These are phyloP conservation scores for Annulohypoxylon maeteangense DNA, from an alignment of 495 filamentous ascomycete genomes.

Conservation along the genomic window DNA sequence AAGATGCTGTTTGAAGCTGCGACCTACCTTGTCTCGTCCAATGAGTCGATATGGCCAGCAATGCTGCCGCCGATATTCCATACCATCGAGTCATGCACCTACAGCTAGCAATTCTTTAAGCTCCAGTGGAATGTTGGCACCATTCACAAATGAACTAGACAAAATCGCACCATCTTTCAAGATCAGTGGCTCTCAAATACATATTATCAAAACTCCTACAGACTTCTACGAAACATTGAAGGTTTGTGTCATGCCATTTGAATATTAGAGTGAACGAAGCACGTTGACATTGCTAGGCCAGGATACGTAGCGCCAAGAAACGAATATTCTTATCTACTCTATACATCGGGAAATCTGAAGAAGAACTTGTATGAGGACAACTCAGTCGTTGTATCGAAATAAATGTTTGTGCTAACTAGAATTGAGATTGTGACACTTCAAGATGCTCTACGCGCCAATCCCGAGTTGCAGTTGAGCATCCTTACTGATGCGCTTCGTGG, in stretches of 20 bases:
- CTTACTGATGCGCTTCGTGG: constrained; percentile 93
- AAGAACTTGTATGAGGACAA: constrained; percentile 73
- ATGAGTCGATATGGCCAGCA: constrained; percentile 39
- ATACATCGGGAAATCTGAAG: constrained; percentile 94
- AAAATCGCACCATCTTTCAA: constrained; percentile 89
- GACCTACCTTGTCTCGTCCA: constrained; percentile 35
- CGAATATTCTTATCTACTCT: constrained; percentile 93
- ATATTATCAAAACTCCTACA: constrained; percentile 78
- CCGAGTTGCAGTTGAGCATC: constrained; percentile 84
- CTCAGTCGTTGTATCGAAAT: not conserved
- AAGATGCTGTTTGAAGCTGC: constrained; percentile 45
- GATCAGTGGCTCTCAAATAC: constrained; percentile 80
- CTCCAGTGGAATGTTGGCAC: constrained; percentile 63
- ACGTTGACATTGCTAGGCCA: constrained; percentile 61
- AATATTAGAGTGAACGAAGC: constrained; percentile 23
- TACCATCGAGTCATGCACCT: constrained; percentile 47
- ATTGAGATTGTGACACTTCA: constrained; percentile 77
- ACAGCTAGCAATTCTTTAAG: constrained; percentile 38
- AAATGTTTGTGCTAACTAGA: constrained; percentile 10
- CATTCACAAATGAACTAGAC: constrained; percentile 84
- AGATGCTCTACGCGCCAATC: constrained; percentile 76
- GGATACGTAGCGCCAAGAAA: constrained; percentile 79
- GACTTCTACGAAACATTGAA: constrained; percentile 93
- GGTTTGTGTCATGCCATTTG: constrained; percentile 57
- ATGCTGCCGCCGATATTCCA: constrained; percentile 56